These are phyloP conservation scores for Parasarocladium wereldwijsianum DNA, from an alignment of 2,329 filamentous ascomycete species.

Conservation along the genomic window DNA sequence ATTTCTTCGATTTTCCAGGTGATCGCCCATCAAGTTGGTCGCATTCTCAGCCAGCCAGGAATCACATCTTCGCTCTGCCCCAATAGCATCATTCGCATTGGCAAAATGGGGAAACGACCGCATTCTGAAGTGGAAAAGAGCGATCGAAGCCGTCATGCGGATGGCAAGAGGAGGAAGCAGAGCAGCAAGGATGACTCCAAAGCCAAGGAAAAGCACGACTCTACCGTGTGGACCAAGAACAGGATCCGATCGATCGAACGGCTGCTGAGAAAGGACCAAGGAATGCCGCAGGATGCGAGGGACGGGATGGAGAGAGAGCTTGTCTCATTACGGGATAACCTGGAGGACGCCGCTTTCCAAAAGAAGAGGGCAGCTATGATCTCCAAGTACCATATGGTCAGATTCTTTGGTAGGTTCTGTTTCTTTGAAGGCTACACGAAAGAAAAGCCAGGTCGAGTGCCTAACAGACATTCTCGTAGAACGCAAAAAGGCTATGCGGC, in stretches of 20 bases:
- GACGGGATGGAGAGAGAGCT: constrained; percentile 61
- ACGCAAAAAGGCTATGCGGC: constrained; percentile 55
- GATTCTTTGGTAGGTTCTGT: constrained; percentile 57
- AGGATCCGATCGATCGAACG: constrained; percentile 56
- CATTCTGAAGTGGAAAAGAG: too few relatives aligned
- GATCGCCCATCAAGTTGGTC: too few relatives aligned
- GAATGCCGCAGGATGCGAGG: constrained; percentile 52
- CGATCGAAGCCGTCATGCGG: too few relatives aligned
- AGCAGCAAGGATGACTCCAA: constrained; percentile 22
- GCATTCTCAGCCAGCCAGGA: too few relatives aligned
- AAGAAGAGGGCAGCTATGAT: constrained; percentile 57
- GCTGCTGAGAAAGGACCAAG: constrained; percentile 42
- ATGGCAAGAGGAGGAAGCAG: constrained; percentile 20
- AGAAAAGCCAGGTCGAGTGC: too few relatives aligned
- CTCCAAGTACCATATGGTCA: constrained; percentile 65
- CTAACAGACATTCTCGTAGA: too few relatives aligned
- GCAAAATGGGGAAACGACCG: too few relatives aligned
- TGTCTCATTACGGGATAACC: constrained; percentile 47
- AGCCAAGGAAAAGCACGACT: constrained; percentile 28
- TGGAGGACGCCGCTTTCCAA: constrained; percentile 42
- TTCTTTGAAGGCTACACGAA: too few relatives aligned
- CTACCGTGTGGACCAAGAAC: constrained; percentile 52
- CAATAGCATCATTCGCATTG: too few relatives aligned
- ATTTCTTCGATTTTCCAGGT: too few relatives aligned
- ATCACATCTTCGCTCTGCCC: too few relatives aligned